A percentile compares a stretch with the other conserved stretches of the same genome.
Evolutionary conservation across 1,284 basidiomycete genomes (phyloP).

Genomic region (Cryptococcus sp.): DNA sequence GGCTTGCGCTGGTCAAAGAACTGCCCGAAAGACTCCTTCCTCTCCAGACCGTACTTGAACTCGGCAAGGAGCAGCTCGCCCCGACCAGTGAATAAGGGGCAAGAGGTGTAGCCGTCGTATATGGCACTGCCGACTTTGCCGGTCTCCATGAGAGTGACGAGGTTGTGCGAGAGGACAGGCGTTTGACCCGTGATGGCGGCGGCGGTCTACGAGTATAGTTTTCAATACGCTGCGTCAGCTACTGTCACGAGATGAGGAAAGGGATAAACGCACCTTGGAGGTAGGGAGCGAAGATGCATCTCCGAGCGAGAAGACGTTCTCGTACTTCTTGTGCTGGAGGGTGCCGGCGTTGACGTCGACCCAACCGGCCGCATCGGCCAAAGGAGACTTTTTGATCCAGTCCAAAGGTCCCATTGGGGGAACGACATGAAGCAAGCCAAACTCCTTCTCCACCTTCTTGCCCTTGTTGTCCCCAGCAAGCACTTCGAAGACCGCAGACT

Average conservation of each 20-base stretch:
- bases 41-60: slow-evolving; percentile 75
- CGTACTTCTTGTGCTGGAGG: slow-evolving; percentile 75
- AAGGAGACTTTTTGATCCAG: slow-evolving; percentile 73
- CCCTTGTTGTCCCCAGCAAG: slow-evolving; percentile 60
- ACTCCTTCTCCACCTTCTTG: slow-evolving; percentile 68
- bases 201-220: slow-evolving; percentile 61
- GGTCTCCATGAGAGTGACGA: slow-evolving; percentile 71
- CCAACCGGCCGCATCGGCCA: slow-evolving; percentile 82
- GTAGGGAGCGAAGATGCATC: slow-evolving; percentile 90
- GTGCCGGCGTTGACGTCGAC: slow-evolving; percentile 81
- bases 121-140: slow-evolving; percentile 67
- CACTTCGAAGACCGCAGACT: slow-evolving; percentile 81
- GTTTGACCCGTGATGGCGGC: slow-evolving; percentile 90
- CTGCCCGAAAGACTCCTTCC: slow-evolving; percentile 78
- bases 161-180: slow-evolving; percentile 89
- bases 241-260: neutral
- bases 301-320: slow-evolving; percentile 86
- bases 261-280: slow-evolving; percentile 63
- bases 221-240: neutral
- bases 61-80: slow-evolving; percentile 82
- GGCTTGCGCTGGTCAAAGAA: slow-evolving; percentile 70
- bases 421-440: slow-evolving; percentile 81
- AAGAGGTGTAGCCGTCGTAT: slow-evolving; percentile 75
- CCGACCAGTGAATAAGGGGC: slow-evolving; percentile 52
- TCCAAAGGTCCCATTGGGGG: slow-evolving; percentile 90